Evolutionary conservation across 495 filamentous ascomycete genomes (phyloP).

Genomic region (Podospora pseudoanserina): DNA sequence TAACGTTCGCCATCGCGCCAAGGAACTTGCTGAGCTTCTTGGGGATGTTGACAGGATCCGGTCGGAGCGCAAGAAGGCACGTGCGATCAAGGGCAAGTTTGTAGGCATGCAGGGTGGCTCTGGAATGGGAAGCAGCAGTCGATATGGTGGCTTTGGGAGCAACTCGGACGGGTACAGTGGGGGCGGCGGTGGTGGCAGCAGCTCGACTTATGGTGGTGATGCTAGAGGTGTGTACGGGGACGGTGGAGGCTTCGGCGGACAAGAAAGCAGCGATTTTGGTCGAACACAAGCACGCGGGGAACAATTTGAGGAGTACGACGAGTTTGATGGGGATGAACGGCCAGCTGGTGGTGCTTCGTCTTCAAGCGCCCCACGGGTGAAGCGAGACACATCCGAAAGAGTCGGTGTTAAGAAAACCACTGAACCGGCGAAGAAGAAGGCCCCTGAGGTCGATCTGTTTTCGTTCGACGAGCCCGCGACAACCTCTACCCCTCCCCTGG

Average conservation of each 20-base stretch:
- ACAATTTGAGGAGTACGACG: slow-evolving; percentile 94
- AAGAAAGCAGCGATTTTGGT: slow-evolving; percentile 56
- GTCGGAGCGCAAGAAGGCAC: slow-evolving; percentile 89
- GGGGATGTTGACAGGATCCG: slow-evolving; percentile 92
- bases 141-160: slow-evolving; percentile 89
- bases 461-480: slow-evolving; percentile 71
- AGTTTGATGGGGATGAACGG: slow-evolving; percentile 76
- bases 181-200: slow-evolving; percentile 60
- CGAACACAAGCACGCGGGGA: slow-evolving; percentile 57
- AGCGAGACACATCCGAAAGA: slow-evolving; percentile 39
- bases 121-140: slow-evolving; percentile 49
- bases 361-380: slow-evolving; percentile 40
- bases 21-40: slow-evolving; percentile 90
- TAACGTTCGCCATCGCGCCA: slow-evolving; percentile 94
- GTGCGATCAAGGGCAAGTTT: slow-evolving; percentile 86
- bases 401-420: slow-evolving; percentile 50
- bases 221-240: slow-evolving; percentile 90
- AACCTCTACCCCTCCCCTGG: slow-evolving; percentile 43
- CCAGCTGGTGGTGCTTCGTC: slow-evolving; percentile 33
- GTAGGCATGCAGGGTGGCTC: slow-evolving; percentile 83
- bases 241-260: slow-evolving; percentile 78
- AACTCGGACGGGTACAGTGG: slow-evolving; percentile 57
- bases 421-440: slow-evolving; percentile 70
- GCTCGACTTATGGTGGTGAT: slow-evolving; percentile 71
- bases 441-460: slow-evolving; percentile 83